These are phyloP conservation scores for Rhizopogon sp. DNA, from an alignment of 768 basidiomycete species.

Conservation along the genomic window DNA sequence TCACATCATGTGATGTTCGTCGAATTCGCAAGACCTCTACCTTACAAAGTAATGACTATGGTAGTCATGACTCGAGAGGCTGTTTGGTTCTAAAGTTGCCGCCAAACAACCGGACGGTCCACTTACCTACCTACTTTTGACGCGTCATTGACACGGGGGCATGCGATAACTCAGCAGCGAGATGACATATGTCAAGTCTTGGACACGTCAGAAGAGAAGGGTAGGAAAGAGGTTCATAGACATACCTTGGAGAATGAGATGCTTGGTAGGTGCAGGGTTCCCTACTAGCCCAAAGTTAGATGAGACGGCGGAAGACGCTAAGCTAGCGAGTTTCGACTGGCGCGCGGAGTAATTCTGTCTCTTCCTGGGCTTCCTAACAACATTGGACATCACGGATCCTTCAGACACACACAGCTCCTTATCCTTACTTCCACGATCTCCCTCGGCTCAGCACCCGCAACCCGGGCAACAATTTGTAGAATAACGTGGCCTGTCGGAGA, in stretches of 20 bases:
- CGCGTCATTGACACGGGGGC: conserved; percentile 1
- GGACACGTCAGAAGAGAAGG: background rate
- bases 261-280: background rate
- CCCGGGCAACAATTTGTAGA: too few relatives aligned
- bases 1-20: too few relatives aligned
- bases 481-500: too few relatives aligned
- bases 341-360: background rate
- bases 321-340: background rate
- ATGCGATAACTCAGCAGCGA: conserved; percentile 17
- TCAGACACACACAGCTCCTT: background rate
- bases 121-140: too few relatives aligned
- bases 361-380: background rate
- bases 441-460: background rate
- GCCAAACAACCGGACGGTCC: too few relatives aligned
- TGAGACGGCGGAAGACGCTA: background rate
- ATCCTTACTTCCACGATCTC: background rate
- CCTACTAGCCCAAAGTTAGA: background rate
- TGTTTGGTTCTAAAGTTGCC: too few relatives aligned
- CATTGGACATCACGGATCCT: background rate
- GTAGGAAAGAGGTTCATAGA: background rate
- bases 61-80: too few relatives aligned
- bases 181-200: conserved; percentile 26
- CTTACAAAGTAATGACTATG: too few relatives aligned
- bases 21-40: too few relatives aligned
- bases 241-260: conserved; percentile 17